Percentiles rank a stretch among this genome's conserved stretches.
phyloP scores from a whole-genome alignment of 164 flowering plant species.

The Chimonanthus salicifolius region DNA sequence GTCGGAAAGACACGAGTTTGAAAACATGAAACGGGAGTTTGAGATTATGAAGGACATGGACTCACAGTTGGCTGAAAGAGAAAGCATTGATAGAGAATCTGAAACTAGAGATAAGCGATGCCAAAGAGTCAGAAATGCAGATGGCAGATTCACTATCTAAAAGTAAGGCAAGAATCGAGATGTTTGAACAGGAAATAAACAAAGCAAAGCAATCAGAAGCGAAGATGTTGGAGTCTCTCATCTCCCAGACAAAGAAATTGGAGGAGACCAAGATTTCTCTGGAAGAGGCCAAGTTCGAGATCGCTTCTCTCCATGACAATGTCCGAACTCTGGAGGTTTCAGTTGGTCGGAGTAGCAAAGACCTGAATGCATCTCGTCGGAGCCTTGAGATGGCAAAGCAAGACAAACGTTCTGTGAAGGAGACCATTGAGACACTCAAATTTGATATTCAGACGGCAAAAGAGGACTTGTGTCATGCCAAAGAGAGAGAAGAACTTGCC shows the following conservation, averaged over 20 bases:
- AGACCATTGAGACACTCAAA: conserved; percentile 27
- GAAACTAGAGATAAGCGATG: conserved; percentile 26
- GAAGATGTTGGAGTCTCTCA: conserved; percentile 32
- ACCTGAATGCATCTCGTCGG: conserved; percentile 6
- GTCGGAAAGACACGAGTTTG: conserved; percentile 23
- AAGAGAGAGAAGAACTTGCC: conserved; percentile 29
- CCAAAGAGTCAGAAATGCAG: conserved; percentile 23
- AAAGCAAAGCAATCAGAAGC: conserved; percentile 39
- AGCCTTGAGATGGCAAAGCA: conserved; percentile 12
- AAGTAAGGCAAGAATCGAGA: conserved; percentile 22
- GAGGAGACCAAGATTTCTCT: conserved; percentile 49
- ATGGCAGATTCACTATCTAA: conserved; percentile 17
- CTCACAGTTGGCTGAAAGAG: conserved; percentile 20
- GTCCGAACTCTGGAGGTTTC: conserved; percentile 18
- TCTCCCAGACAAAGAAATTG: conserved; percentile 43
- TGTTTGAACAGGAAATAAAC: conserved; percentile 36
- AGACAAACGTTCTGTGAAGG: conserved; percentile 7
- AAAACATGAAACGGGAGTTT: conserved; percentile 13
- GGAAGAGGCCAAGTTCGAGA: conserved; percentile 55
- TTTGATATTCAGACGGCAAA: conserved; percentile 34
- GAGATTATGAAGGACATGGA: conserved; percentile 16
- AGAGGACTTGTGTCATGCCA: conserved; percentile 20
- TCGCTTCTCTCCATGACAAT: conserved; percentile 27
- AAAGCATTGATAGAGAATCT: conserved; percentile 14
- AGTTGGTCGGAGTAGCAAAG: neutral